Evolutionary conservation across 1,139 yeast species (phyloP), one percentile per base, ranked within the genome.

Genomic region (Hyphopichia khmerensis): DNA sequence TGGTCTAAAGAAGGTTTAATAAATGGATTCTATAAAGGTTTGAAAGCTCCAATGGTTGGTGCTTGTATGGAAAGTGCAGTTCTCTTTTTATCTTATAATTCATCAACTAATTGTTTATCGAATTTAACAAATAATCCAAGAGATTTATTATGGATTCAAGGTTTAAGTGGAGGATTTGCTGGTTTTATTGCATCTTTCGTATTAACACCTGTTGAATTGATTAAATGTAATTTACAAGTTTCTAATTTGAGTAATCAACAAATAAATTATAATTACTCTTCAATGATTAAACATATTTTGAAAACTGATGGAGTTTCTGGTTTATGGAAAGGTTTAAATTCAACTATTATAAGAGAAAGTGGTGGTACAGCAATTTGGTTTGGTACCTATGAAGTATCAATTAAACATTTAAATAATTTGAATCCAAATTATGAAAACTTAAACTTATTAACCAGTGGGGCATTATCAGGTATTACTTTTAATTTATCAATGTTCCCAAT

Each of bases 341-440:
- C 95, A n/a, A 91, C 98, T 0, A 66, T 89, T 43, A 50, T 87
- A 2, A 75, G 98, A 54, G 98, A 91, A 61, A 77, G 88, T 32
- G 84, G 90, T 21, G 98, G 98, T 6, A 87, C 96, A 1, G 88
- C 96, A 3, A 82, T 93, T 3, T 91, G 97, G 97, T 91, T 91
- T 65, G 95, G 96, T 0, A 80, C 93, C 29, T 89, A 89, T 59
- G 96, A 89, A 58, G 66, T 73, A 39, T 65, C 79, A 34, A 69
- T 75, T 34, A 62, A 62, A 4, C 51, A 60, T 24, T 68, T 84
- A 18, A 10, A 30, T 14, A 8, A 19, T 11, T 10, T 11, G 9
- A 39, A 34, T 34, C 38, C 41, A 3, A 16, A 24, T n/a, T 33
- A 64, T 39, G 68, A 78, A 11, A 74, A 80, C 9, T 56, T 75